Conservation (phyloP, 2,329 filamentous ascomycete genomes). For the Trichoderma cornu-damae region DNA sequence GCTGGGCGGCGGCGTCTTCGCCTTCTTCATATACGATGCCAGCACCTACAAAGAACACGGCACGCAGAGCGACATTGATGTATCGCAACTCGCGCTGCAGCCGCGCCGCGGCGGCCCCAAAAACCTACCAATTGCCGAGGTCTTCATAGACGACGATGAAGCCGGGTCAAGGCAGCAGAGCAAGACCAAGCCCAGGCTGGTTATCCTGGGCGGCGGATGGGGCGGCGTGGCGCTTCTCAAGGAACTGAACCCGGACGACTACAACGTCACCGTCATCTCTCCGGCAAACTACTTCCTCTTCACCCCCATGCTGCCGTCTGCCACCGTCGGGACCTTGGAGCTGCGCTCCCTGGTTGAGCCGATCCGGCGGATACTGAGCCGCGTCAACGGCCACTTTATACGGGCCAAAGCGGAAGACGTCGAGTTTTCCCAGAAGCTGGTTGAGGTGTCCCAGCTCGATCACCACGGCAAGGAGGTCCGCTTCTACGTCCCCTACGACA, state of each 20-base stretch:
- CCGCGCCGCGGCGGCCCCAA: conserved; percentile 85
- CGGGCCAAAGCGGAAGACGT: conserved; percentile 83
- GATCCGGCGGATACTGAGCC: conserved; percentile 73
- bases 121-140: conserved; percentile 86
- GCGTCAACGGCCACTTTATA: conserved; percentile 81
- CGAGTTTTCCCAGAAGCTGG: conserved; percentile 83
- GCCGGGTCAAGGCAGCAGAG: conserved; percentile 60
- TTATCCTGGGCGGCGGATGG: conserved; percentile 93
- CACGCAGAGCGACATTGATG: conserved; percentile 64
- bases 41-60: conserved; percentile 76
- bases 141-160: conserved; percentile 85
- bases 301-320: conserved; percentile 95
- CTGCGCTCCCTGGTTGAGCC: conserved; percentile 89
- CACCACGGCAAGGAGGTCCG: conserved; percentile 64
- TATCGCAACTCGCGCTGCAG: conserved; percentile 77
- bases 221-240: conserved; percentile 89
- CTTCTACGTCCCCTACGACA: conserved; percentile 97
- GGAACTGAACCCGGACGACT: conserved; percentile 81
- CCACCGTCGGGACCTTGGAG: conserved; percentile 92
- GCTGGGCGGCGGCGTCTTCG: conserved; percentile 63
- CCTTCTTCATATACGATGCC: conserved; percentile 91
- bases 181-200: conserved; percentile 86
- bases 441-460: conserved; percentile 76
- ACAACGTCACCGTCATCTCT: conserved; percentile 91
- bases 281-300: conserved; percentile 97